Base-by-base conservation (phyloP, 2,329 filamentous ascomycete genomes). In the Penicillium sp. region DNA sequence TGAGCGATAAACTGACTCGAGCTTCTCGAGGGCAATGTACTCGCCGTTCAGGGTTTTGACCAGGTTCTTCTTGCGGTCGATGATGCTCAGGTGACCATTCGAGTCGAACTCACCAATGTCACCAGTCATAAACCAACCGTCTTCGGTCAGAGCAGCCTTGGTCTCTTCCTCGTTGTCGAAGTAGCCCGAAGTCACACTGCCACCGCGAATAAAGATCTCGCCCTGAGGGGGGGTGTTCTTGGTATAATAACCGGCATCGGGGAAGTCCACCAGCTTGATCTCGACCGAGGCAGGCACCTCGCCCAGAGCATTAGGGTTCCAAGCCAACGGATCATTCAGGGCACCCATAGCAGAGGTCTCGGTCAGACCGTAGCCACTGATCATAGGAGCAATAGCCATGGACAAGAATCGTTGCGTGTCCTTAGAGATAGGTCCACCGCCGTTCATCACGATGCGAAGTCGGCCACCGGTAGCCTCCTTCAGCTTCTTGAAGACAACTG, bases 61-160 rank as follows among this genome's bases (percentile, higher is more conserved):
- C 49, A 97, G 80, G 76, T 97, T 97, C 86, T 97, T 97, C 84
- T 96, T 92, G 63, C 93, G 90, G 73, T 97, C 93, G 68, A 97
- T 92, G 70, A 97, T 87, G 63, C 81, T 84, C 60, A 97, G 75
- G 70, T 96, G 89, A 36, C 93, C 93, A 55, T 87, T 81, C 37
- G 78, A 69, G 72, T 93, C 87, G 65, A 93, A 94, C 70, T 97
- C 90, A 65, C 93, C 93, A 70, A 97, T 94, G 67, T 97, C 93
- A 55, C 93, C 93, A 13, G 91, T 96, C 82, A 89, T 93, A 83
- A 97, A 97, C 94, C 94, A 97, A 43, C 91, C 91, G 65, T 96
- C 94, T 3, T 84, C 72, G 1, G 89, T 91, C 58, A 93, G 82
- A 4, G 88, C 81, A 68, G 88, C 88, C 65, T 80, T 81, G 6